Conservation (phyloP, 1,284 basidiomycete genomes). For the Stygiomarasmius scandens region DNA sequence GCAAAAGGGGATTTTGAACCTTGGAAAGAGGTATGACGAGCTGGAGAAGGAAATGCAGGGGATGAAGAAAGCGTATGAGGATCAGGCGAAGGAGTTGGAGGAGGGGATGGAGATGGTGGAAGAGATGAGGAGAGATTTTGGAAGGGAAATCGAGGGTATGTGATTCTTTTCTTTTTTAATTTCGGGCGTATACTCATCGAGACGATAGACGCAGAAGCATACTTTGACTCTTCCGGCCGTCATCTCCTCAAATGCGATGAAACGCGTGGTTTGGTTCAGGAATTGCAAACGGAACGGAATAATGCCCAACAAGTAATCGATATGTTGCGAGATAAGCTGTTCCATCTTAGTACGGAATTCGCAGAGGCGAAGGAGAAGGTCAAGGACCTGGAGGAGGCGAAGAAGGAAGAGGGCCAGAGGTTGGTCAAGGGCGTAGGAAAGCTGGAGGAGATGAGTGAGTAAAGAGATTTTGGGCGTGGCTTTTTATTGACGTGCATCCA, state of each 20-base stretch:
- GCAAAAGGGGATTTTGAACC: constrained; percentile 18
- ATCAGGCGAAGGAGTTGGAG: constrained; percentile 9
- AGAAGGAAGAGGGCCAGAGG: constrained; percentile 29
- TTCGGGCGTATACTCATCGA: too few relatives aligned
- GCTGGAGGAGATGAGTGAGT: constrained; percentile 29
- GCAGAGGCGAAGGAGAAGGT: constrained; percentile 43
- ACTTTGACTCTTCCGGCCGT: constrained; percentile 31
- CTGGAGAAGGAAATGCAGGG: not conserved
- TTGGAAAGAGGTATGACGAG: constrained; percentile 18
- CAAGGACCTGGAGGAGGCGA: constrained; percentile 38
- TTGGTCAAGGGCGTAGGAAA: constrained; percentile 27
- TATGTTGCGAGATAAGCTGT: constrained; percentile 52
- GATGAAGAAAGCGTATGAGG: not conserved
- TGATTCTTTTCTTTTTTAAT: not conserved
- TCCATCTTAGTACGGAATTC: constrained; percentile 44
- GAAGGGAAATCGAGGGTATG: constrained; percentile 5
- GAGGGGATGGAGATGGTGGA: too few relatives aligned
- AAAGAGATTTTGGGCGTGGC: constrained; percentile 13
- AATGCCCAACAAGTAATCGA: constrained; percentile 53
- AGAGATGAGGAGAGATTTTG: too few relatives aligned
- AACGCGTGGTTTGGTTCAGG: constrained; percentile 37
- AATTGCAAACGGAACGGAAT: constrained; percentile 38
- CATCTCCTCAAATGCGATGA: constrained; percentile 28
- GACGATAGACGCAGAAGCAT: constrained; percentile 35
- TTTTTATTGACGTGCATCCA: constrained; percentile 13